phyloP scores from a whole-genome alignment of 2,329 filamentous ascomycete genomes.

The Neofusicoccum cordaticola region DNA sequence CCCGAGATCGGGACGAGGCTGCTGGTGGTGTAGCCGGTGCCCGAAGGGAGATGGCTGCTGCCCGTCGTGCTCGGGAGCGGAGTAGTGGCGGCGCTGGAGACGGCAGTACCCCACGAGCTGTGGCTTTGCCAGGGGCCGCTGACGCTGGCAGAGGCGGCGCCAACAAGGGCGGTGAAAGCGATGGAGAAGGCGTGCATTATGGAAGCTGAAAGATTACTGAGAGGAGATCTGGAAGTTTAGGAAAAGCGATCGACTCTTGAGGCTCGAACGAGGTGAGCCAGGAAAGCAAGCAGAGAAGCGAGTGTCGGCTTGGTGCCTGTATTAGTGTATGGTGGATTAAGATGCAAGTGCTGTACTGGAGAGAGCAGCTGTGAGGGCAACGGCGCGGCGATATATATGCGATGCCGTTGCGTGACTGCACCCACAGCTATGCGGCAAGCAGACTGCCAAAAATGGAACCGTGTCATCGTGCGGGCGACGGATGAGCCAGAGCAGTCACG shows the following conservation, averaged over 20 bases:
- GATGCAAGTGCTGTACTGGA: background rate
- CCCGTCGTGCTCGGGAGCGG: background rate
- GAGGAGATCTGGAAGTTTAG: background rate
- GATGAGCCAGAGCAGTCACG: background rate
- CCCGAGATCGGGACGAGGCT: no score
- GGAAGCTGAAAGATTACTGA: background rate
- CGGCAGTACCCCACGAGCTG: conserved; percentile 4
- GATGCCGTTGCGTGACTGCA: background rate
- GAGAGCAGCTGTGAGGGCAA: background rate
- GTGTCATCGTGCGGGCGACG: background rate
- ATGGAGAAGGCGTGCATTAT: conserved; percentile 5
- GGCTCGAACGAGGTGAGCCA: conserved; percentile 2
- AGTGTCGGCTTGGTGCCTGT: conserved; percentile 1
- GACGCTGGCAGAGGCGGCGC: background rate
- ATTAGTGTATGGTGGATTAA: conserved; percentile 1
- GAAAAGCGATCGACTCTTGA: background rate
- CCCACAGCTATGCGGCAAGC: background rate
- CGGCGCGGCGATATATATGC: background rate
- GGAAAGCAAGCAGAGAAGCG: background rate
- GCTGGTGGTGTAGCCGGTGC: background rate
- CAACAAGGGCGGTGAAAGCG: conserved; percentile 3
- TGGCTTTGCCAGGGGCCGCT: background rate
- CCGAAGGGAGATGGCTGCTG: background rate
- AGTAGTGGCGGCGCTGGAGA: background rate
- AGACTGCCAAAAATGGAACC: background rate